These are phyloP conservation scores for Dentipellis sp. DNA, from an alignment of 768 basidiomycete species.

Conservation along the genomic window DNA sequence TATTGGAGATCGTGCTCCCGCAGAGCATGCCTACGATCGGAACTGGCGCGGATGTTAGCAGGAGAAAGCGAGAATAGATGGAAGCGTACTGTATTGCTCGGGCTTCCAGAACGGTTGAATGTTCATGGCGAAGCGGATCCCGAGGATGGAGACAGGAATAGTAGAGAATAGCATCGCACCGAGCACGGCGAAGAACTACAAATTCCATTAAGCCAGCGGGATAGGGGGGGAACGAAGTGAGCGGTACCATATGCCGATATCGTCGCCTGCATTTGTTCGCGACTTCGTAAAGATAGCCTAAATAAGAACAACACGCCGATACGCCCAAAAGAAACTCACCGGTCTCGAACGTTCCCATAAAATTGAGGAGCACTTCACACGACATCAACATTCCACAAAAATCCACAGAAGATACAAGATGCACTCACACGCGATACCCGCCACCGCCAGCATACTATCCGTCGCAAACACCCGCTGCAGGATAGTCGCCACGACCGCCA, in stretches of 20 bases:
- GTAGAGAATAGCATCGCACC: constrained; percentile 66
- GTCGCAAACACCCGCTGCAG: constrained; percentile 70
- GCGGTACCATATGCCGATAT: constrained; percentile 60
- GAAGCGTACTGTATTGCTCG: constrained; percentile 56
- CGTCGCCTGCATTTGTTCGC: constrained; percentile 72
- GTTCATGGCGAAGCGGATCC: constrained; percentile 67
- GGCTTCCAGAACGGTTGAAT: constrained; percentile 78
- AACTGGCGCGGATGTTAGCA: constrained; percentile 31
- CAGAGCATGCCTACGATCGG: constrained; percentile 84
- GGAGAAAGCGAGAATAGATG: not conserved
- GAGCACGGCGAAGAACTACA: constrained; percentile 58
- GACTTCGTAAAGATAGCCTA: constrained; percentile 30
- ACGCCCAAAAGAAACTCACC: constrained; percentile 32
- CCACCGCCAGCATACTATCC: constrained; percentile 66
- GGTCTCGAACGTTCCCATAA: constrained; percentile 70
- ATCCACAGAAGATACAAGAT: not conserved
- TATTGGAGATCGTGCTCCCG: constrained; percentile 67
- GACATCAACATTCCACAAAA: not conserved
- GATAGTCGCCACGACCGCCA: constrained; percentile 62
- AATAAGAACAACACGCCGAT: not conserved
- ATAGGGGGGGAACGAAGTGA: not conserved
- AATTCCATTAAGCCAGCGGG: not conserved
- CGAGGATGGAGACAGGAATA: constrained; percentile 71
- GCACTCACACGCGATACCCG: constrained; percentile 59
- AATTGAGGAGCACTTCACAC: constrained; percentile 51